Conservation (phyloP, 2,329 filamentous ascomycete genomes). For the Fusarium neocosmosporiellum region DNA sequence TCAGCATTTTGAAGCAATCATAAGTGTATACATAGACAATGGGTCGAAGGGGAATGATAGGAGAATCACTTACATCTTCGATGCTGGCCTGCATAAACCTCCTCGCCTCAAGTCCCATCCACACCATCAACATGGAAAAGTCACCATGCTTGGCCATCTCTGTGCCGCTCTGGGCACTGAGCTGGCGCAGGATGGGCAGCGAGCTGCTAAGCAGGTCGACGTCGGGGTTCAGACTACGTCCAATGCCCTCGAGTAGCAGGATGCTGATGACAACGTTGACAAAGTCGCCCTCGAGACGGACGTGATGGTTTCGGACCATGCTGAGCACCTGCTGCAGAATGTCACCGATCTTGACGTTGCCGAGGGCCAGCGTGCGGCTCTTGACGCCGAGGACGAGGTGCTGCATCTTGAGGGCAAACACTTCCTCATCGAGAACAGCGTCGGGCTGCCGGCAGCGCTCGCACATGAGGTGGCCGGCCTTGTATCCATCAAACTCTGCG, state of each 20-base stretch:
- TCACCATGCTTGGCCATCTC: slow-evolving; percentile 78
- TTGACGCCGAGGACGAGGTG: slow-evolving; percentile 94
- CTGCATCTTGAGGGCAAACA: slow-evolving; percentile 97
- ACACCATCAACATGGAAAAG: slow-evolving; percentile 88
- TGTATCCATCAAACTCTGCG: slow-evolving; percentile 97
- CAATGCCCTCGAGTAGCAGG: slow-evolving; percentile 92
- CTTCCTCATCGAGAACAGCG: slow-evolving; percentile 86
- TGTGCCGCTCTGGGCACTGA: slow-evolving; percentile 81
- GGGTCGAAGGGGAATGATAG: neutral
- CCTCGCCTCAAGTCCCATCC: slow-evolving; percentile 89
- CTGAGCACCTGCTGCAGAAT: slow-evolving; percentile 88
- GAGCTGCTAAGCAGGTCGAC: slow-evolving; percentile 88
- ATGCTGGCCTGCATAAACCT: slow-evolving; percentile 91
- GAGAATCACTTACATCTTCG: slow-evolving; percentile 75
- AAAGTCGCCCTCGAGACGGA: slow-evolving; percentile 95
- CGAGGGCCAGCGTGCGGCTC: slow-evolving; percentile 87
- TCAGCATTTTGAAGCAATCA: slow-evolving; percentile 2
- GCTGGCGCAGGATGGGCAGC: slow-evolving; percentile 87
- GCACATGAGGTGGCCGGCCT: slow-evolving; percentile 94
- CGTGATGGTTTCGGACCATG: slow-evolving; percentile 94
- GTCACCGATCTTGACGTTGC: slow-evolving; percentile 96
- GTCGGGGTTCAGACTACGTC: slow-evolving; percentile 84
- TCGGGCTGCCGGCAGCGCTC: slow-evolving; percentile 93
- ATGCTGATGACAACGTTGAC: slow-evolving; percentile 98
- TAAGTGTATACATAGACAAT: neutral